Conservation (phyloP, 768 basidiomycete species). For the Leucocoprinus birnbaumii region DNA sequence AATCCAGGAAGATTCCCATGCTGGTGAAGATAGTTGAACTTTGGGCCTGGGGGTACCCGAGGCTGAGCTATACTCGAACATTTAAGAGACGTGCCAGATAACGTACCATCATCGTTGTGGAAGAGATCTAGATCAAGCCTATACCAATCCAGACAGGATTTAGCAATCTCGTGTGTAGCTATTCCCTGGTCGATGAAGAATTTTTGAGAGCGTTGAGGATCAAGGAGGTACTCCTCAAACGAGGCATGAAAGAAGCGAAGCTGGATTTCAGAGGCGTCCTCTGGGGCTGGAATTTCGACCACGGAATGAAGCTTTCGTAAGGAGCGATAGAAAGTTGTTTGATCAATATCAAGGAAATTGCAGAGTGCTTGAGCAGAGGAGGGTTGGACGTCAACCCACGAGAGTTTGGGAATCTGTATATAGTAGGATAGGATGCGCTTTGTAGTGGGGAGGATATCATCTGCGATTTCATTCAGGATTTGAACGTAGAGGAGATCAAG, state of each 20-base stretch:
- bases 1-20: background rate
- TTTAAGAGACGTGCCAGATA: background rate
- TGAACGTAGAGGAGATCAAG: slow-evolving; percentile 8
- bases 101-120: background rate
- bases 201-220: background rate
- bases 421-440: background rate
- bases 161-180: background rate
- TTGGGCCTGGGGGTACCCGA: background rate
- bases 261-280: background rate
- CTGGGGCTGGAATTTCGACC: background rate
- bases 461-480: background rate
- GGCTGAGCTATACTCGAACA: background rate
- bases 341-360: background rate
- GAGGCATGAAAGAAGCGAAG: slow-evolving; percentile 3
- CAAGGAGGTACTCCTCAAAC: background rate
- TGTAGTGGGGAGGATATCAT: background rate
- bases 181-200: background rate
- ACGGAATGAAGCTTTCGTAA: background rate
- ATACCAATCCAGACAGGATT: background rate
- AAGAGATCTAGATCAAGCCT: background rate
- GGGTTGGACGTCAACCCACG: background rate
- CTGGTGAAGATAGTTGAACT: background rate
- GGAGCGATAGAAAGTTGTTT: background rate
- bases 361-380: background rate
- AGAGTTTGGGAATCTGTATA: background rate